A percentile compares a stretch with the other conserved stretches of the same genome.
phyloP scores from a whole-genome alignment of 495 filamentous ascomycete genomes.

The Hypoxylon fuscum region DNA sequence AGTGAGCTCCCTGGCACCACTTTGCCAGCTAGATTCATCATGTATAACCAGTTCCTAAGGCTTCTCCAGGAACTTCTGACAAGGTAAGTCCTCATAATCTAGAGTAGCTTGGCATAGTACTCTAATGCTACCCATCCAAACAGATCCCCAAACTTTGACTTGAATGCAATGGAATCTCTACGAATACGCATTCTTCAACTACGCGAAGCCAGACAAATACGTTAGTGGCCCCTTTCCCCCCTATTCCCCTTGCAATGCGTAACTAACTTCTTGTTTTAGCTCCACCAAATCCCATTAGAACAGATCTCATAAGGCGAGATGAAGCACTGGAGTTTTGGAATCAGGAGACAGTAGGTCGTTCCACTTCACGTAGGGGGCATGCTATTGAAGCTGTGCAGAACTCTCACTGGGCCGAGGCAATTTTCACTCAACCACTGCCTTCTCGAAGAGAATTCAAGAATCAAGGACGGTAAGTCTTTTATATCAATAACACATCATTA shows the following conservation, averaged over 20 bases:
- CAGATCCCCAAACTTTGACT: slow-evolving; percentile 62
- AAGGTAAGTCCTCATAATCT: slow-evolving; percentile 45
- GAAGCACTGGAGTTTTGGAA: slow-evolving; percentile 45
- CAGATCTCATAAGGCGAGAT: slow-evolving; percentile 41
- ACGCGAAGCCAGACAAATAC: slow-evolving; percentile 55
- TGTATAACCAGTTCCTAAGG: slow-evolving; percentile 62
- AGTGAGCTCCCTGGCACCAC: slow-evolving; percentile 58
- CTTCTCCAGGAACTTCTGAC: slow-evolving; percentile 59
- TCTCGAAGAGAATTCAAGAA: slow-evolving; percentile 59
- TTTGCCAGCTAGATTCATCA: slow-evolving; percentile 59
- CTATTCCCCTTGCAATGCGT: not conserved
- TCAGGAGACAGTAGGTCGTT: slow-evolving; percentile 39
- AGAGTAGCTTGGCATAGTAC: not conserved
- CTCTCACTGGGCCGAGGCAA: slow-evolving; percentile 64
- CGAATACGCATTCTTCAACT: slow-evolving; percentile 56
- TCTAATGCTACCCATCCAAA: slow-evolving; percentile 23
- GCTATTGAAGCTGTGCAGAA: slow-evolving; percentile 35
- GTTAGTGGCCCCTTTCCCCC: slow-evolving; percentile 38
- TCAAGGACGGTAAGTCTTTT: slow-evolving; percentile 46
- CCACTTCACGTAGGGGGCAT: not conserved
- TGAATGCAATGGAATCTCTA: slow-evolving; percentile 59
- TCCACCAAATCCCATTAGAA: slow-evolving; percentile 42
- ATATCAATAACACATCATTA: not conserved
- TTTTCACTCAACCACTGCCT: slow-evolving; percentile 62
- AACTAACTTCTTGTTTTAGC: slow-evolving; percentile 24